phyloP scores from a whole-genome alignment of 176 grass and related monocot species.

The Pontederia paniculata region DNA sequence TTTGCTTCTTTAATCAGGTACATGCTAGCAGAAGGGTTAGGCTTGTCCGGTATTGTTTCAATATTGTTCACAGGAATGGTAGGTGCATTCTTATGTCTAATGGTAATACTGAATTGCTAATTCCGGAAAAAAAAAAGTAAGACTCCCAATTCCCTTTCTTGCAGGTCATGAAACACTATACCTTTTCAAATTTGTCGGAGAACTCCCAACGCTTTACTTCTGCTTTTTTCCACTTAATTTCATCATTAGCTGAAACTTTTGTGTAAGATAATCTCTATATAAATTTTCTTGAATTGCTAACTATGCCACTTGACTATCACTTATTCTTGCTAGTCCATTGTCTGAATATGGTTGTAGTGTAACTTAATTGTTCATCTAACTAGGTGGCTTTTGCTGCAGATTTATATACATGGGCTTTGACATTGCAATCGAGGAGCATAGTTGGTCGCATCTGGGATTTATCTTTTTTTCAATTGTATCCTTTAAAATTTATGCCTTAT shows the following conservation, averaged over 20 bases:
- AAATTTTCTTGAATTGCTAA: not conserved
- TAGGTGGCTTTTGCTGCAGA: constrained; percentile 34
- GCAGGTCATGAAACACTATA: constrained; percentile 98
- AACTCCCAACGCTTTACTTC: constrained; percentile 79
- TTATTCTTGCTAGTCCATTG: not conserved
- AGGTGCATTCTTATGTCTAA: constrained; percentile 15
- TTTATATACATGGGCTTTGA: constrained; percentile 99
- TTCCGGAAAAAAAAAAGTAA: not conserved
- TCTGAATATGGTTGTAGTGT: not conserved
- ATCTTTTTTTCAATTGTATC: constrained; percentile 99
- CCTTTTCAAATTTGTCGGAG: constrained; percentile 87
- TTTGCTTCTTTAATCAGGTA: constrained; percentile 30
- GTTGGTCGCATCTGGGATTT: constrained; percentile 94
- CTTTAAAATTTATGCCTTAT: constrained; percentile 15
- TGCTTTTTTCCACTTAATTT: constrained; percentile 85
- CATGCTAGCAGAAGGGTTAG: constrained; percentile 98
- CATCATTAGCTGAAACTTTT: constrained; percentile 98
- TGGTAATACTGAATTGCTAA: too few species aligned
- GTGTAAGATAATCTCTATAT: constrained; percentile 48
- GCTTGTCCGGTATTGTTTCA: constrained; percentile 95
- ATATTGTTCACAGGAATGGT: constrained; percentile 99
- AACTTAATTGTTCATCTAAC: not conserved
- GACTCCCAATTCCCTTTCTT: constrained; percentile 11
- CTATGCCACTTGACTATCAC: too few species aligned
- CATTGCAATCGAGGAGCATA: constrained; percentile 99